These are phyloP conservation scores for Rosa rugosa DNA, from an alignment of 306 rosid species.

Conservation along the genomic window DNA sequence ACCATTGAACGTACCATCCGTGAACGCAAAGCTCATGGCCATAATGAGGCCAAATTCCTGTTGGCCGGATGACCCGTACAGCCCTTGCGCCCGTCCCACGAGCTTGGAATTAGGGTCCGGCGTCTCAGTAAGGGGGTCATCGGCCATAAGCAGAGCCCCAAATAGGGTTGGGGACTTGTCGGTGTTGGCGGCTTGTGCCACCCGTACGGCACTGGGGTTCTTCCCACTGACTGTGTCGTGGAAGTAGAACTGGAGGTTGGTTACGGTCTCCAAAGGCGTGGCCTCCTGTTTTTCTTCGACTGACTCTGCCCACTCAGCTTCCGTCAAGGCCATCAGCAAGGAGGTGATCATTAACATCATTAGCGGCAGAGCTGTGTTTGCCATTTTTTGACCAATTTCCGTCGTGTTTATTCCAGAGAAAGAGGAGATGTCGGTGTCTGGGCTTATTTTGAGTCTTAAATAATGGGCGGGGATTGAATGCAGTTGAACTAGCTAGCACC, in stretches of 20 bases:
- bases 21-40: slow-evolving; percentile 59
- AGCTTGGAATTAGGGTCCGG: slow-evolving; percentile 65
- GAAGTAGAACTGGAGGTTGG: slow-evolving; percentile 75
- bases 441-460: not conserved
- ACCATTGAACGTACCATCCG: slow-evolving; percentile 56
- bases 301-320: slow-evolving; percentile 33
- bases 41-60: slow-evolving; percentile 55
- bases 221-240: slow-evolving; percentile 71
- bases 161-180: slow-evolving; percentile 44
- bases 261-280: slow-evolving; percentile 19
- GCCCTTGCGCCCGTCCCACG: slow-evolving; percentile 77
- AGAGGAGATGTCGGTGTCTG: not conserved
- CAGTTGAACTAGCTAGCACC: slow-evolving; percentile 1
- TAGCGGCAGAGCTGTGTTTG: slow-evolving; percentile 23
- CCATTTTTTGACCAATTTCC: slow-evolving; percentile 25
- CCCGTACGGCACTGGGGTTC: slow-evolving; percentile 58
- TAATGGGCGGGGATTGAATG: not conserved
- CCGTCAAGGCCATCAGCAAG: slow-evolving; percentile 9
- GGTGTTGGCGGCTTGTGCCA: slow-evolving; percentile 45
- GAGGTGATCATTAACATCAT: slow-evolving; percentile 11
- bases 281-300: slow-evolving; percentile 19
- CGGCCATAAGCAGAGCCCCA: slow-evolving; percentile 60
- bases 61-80: slow-evolving; percentile 62
- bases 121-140: slow-evolving; percentile 69
- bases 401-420: slow-evolving; percentile 5